phyloP scores from a whole-genome alignment of 805 yeast species.

The Candida vartiovaarae region DNA sequence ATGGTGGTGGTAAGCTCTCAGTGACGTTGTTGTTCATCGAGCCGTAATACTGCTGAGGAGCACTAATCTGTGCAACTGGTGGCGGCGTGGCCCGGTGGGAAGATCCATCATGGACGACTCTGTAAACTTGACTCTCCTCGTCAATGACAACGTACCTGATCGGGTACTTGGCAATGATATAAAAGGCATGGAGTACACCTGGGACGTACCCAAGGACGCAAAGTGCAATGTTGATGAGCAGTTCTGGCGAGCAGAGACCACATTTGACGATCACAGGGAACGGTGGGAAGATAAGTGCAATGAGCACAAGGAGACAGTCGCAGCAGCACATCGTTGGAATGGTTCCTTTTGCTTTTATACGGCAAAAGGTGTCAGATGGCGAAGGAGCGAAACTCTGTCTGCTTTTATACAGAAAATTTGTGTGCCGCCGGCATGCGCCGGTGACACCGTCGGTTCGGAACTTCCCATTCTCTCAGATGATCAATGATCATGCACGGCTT shows the following conservation, averaged over 20 bases:
- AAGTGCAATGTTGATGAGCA: constrained; percentile 60
- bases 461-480: too few relatives aligned
- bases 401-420: too few relatives aligned
- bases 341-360: neutral
- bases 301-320: constrained; percentile 60
- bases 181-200: constrained; percentile 72
- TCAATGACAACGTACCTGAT: constrained; percentile 25
- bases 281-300: constrained; percentile 74
- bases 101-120: constrained; percentile 4
- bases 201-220: constrained; percentile 70
- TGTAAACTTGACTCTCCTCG: constrained; percentile 20
- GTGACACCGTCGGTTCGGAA: too few relatives aligned
- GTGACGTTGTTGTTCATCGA: too few relatives aligned
- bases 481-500: too few relatives aligned
- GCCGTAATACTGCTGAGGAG: neutral
- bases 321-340: constrained; percentile 18
- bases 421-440: too few relatives aligned
- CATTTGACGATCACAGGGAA: constrained; percentile 68
- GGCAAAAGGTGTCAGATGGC: too few relatives aligned
- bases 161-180: constrained; percentile 71
- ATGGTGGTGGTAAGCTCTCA: constrained; percentile 13
- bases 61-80: neutral
- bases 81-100: neutral
- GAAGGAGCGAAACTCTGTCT: too few relatives aligned
- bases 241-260: constrained; percentile 68